Evolutionary conservation across 371 early-diverging fungal species (phyloP), one percentile per base, ranked within the genome.

Genomic region (Mucor mucedo): DNA sequence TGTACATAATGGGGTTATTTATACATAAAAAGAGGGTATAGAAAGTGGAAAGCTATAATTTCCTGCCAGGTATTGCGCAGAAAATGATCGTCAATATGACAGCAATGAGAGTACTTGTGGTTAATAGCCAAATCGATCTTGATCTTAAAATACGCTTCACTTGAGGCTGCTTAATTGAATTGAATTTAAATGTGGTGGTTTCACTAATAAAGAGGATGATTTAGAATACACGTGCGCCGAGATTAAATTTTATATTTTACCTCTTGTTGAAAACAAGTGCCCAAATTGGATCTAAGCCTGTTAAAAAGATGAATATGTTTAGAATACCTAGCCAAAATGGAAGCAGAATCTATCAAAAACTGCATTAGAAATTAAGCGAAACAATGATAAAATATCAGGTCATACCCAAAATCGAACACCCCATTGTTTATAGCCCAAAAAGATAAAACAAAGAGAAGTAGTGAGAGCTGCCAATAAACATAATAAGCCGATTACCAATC

Each of bases 381-480:
- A 52, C 29, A 16, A 2, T 35, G 5, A 16, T 21, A 5, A 35
- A 29, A 7, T n/a, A 33, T 58, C 66, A 58, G 21, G 21, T 21
- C 21, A 21, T 83, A 87, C 86, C 84, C 84, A 84, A 21, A 80
- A 78, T 6, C 88, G 78, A 38, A 66, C 28, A 6, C 79, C 76
- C 67, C 82, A 79, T 47, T 78, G 84, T 50, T 76, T 76, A 56
- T 77, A 76, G 21, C 81, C 82, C 55, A 87, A 70, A 62, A 89
- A 86, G 52, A 89, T 86, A 33, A 87, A 66, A 58, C 78, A 71
- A 32, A 89, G 60, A 16, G 78, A 80, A 0, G 79, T 70, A 2
- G 85, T 69, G 39, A 89, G 80, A 3, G 85, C 87, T 21, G 80
- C 64, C 57, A 89, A 72, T 30, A 89, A 64, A n/a, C 72, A 68